These are phyloP conservation scores for Filobasidium uniguttulatum DNA, from an alignment of 1,284 basidiomycete species.

Conservation along the genomic window DNA sequence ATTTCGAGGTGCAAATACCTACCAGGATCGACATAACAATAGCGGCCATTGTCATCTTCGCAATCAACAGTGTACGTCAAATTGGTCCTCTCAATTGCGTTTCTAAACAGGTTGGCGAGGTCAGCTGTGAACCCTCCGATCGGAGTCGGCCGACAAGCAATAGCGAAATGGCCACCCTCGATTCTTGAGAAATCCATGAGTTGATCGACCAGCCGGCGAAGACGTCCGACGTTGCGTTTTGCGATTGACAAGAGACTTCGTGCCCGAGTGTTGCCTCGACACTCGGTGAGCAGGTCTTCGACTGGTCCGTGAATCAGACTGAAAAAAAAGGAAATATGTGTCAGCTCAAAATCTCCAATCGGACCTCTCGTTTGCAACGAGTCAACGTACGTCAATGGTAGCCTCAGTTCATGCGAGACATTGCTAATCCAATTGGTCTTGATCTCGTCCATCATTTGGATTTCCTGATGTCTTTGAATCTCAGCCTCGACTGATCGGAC, in stretches of 20 bases:
- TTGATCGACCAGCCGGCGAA: constrained; percentile 32
- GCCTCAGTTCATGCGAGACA: constrained; percentile 12
- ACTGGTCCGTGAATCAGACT: constrained; percentile 28
- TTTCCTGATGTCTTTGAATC: constrained; percentile 34
- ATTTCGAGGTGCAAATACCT: not conserved
- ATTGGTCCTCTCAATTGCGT: constrained; percentile 12
- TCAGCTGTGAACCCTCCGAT: constrained; percentile 35
- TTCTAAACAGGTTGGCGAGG: constrained; percentile 33
- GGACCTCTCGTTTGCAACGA: not conserved
- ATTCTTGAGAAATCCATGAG: constrained; percentile 35
- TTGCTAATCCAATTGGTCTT: constrained; percentile 13
- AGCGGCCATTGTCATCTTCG: constrained; percentile 19
- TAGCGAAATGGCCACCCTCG: constrained; percentile 31
- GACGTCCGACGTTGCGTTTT: constrained; percentile 27
- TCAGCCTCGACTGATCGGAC: constrained; percentile 34
- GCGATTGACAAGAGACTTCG: constrained; percentile 22
- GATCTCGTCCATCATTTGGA: constrained; percentile 22
- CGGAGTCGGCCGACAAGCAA: constrained; percentile 27
- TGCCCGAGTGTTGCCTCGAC: not conserved
- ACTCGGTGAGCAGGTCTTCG: constrained; percentile 23
- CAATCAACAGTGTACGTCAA: constrained; percentile 28
- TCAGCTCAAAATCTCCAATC: not conserved
- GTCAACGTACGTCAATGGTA: constrained; percentile 6
- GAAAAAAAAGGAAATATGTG: constrained; percentile 5
- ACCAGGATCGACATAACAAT: constrained; percentile 7